Conservation (phyloP, 495 filamentous ascomycete species). For the Talaromyces proteolyticus region DNA sequence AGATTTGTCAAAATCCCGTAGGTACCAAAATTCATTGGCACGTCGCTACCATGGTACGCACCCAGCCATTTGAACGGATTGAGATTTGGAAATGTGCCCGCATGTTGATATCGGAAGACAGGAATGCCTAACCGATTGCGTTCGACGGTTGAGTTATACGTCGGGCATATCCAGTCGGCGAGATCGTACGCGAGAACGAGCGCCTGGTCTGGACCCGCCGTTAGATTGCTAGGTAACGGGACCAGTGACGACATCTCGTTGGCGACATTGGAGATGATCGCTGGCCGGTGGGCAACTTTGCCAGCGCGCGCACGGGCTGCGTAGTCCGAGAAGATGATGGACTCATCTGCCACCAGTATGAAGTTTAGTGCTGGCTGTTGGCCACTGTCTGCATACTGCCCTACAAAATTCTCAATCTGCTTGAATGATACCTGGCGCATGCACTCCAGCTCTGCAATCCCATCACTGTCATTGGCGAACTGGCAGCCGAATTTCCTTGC, state of each 20-base stretch:
- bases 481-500: not conserved
- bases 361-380: conserved; percentile 12
- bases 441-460: conserved; percentile 28
- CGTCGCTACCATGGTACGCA: conserved; percentile 39
- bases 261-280: conserved; percentile 32
- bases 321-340: conserved; percentile 29
- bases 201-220: conserved; percentile 23
- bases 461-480: not conserved
- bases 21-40: conserved; percentile 39
- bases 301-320: conserved; percentile 17
- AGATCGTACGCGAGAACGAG: conserved; percentile 7
- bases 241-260: conserved; percentile 31
- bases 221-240: conserved; percentile 23
- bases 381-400: conserved; percentile 7
- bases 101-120: conserved; percentile 28
- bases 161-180: not conserved
- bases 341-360: conserved; percentile 15
- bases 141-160: conserved; percentile 9
- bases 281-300: conserved; percentile 18
- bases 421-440: conserved; percentile 35
- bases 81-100: conserved; percentile 43
- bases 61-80: conserved; percentile 33
- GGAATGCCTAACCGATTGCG: conserved; percentile 11
- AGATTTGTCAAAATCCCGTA: conserved; percentile 6
- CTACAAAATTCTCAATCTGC: conserved; percentile 30